phyloP scores from a whole-genome alignment of 2,329 filamentous ascomycete species.

The Diaporthe longicolla region DNA sequence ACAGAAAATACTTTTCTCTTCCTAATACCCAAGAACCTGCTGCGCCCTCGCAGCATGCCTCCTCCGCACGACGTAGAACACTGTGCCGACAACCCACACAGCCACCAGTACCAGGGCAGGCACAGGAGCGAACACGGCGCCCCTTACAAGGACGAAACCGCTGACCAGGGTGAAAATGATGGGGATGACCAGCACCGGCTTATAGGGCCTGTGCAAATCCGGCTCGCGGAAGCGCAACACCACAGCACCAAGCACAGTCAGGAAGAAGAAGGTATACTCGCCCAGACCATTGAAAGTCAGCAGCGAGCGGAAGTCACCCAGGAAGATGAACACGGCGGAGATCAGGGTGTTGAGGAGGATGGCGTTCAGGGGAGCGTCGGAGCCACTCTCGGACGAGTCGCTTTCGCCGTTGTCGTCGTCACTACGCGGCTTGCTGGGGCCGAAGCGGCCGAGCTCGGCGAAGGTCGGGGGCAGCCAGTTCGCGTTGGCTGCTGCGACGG shows the following conservation, averaged over 20 bases:
- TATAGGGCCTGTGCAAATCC: slow-evolving; percentile 67
- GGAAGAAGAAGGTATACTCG: slow-evolving; percentile 75
- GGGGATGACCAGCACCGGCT: slow-evolving; percentile 65
- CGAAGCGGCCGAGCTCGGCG: slow-evolving; percentile 60
- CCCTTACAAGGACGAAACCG: slow-evolving; percentile 71
- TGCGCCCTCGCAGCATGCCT: background rate
- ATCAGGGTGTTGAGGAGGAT: slow-evolving; percentile 64
- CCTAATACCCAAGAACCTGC: background rate
- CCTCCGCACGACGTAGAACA: slow-evolving; percentile 54
- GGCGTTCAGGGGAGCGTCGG: slow-evolving; percentile 69
- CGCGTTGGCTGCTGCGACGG: slow-evolving; percentile 69
- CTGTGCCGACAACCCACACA: slow-evolving; percentile 64
- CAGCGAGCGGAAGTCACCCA: slow-evolving; percentile 73
- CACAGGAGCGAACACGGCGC: slow-evolving; percentile 70
- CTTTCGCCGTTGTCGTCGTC: slow-evolving; percentile 38
- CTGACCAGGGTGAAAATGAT: slow-evolving; percentile 69
- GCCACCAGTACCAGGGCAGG: slow-evolving; percentile 66
- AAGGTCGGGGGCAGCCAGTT: slow-evolving; percentile 65
- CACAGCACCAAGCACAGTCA: slow-evolving; percentile 71
- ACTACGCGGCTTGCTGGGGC: slow-evolving; percentile 43
- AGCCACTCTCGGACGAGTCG: slow-evolving; percentile 41
- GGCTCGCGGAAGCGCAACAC: slow-evolving; percentile 71
- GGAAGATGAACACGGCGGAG: slow-evolving; percentile 69
- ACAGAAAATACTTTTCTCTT: no score
- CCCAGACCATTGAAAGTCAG: slow-evolving; percentile 72